Base-by-base conservation (phyloP, 495 filamentous ascomycete species). In the Aspergillus asperescens region DNA sequence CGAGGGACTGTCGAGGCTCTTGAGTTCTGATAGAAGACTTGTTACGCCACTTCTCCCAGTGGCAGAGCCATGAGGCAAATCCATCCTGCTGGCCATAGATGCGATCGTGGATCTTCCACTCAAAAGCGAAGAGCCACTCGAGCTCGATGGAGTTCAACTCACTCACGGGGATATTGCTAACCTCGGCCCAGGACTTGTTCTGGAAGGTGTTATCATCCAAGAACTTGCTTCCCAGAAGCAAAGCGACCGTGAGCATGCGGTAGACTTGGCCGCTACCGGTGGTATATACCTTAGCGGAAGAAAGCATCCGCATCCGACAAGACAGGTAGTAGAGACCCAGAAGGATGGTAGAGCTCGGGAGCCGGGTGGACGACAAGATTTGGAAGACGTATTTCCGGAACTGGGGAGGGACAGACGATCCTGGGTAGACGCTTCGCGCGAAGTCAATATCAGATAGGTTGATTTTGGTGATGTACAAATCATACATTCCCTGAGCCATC, bases 121-220 rank as follows among this genome's bases (percentile, higher is more conserved):
- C 75, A 51, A 95, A 95, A 20, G 84, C 85, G 38, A 77, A 75
- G 22, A 99, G 77, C 93, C 93, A 99, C 62, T 96, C 88, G 59
- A 84, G 81, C 73, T 99, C 93, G 73, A 96, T 77, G 53, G 77
- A 77, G 72, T 97, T 97, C 61, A 99, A 75, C 59, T 96, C 92
- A 20, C 76, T 57, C 19, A 99, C 90, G 18, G 85, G 69, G 54
- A 99, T 96, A 50, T 87, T 89, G 71, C 90, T 97, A 20, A 99
- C 93, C 63, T 99, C 94, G 4, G 94, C 87, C 93, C 93, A 99
- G 6, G 94, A 97, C 48, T 91, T 88, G 73, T 97, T 99, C 76
- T 96, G 90, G 70, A 97, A 99, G 13, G 93, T 99, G 70, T 97
- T 97, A 69, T 99, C 93, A 63, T 99, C 93, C 48, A 97, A 69